Percentiles rank a stretch among this genome's conserved stretches.
These are phyloP conservation scores for Lodderomyces beijingensis DNA, from an alignment of 1,139 yeast genomes.

Conservation along the genomic window DNA sequence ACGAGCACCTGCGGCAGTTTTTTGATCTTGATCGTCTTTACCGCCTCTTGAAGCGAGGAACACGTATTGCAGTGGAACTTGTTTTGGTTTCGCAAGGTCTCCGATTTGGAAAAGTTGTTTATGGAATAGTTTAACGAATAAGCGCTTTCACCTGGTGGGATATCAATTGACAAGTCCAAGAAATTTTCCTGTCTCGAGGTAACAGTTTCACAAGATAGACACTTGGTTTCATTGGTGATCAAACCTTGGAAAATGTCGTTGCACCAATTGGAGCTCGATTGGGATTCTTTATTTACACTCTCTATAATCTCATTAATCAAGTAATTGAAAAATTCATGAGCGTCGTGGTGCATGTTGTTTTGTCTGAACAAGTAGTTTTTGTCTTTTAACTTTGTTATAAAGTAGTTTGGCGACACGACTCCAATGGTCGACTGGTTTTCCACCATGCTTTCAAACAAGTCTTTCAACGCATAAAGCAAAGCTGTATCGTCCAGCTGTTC, in stretches of 20 bases:
- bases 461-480: constrained; percentile 72
- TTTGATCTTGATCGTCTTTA: constrained; percentile 81
- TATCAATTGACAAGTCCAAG: constrained; percentile 80
- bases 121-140: constrained; percentile 65
- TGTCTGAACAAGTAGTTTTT: constrained; percentile 84
- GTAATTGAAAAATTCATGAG: constrained; percentile 92
- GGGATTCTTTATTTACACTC: constrained; percentile 44
- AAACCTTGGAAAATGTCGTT: constrained; percentile 79
- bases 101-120: constrained; percentile 78
- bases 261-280: constrained; percentile 47
- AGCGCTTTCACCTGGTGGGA: constrained; percentile 67
- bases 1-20: constrained; percentile 75
- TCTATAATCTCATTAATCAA: constrained; percentile 80
- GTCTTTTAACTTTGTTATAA: constrained; percentile 70
- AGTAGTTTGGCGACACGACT: constrained; percentile 74
- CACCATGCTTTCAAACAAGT: constrained; percentile 76
- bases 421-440: constrained; percentile 72
- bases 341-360: constrained; percentile 92
- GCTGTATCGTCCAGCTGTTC: constrained; percentile 48
- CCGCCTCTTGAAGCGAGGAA: constrained; percentile 90
- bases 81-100: constrained; percentile 79
- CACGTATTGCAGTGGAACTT: constrained; percentile 93
- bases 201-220: constrained; percentile 85
- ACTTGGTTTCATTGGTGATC: constrained; percentile 82
- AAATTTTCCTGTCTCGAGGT: constrained; percentile 84